phyloP scores from a whole-genome alignment of 371 early-diverging fungal genomes.

The Mortierella sp. region DNA sequence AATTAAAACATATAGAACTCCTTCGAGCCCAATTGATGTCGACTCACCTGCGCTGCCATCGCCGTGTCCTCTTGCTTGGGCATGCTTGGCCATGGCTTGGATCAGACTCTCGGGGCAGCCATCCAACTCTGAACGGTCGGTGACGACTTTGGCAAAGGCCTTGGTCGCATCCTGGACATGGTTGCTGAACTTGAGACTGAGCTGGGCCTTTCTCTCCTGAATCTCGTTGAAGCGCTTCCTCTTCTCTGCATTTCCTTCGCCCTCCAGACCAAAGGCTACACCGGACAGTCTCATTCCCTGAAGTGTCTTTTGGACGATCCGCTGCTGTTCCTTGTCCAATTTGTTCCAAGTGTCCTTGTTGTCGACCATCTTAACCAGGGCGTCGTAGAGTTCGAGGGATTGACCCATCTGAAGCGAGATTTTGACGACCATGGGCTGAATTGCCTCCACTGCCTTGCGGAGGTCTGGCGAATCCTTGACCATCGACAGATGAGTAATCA shows the following conservation, averaged over 20 bases:
- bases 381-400: constrained; percentile 70
- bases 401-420: constrained; percentile 71
- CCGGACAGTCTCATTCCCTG: constrained; percentile 73
- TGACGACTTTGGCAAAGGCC: constrained; percentile 64
- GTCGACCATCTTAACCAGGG: constrained; percentile 61
- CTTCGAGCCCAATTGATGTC: no score
- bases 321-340: constrained; percentile 67
- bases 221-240: constrained; percentile 70
- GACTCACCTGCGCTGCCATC: constrained; percentile 54
- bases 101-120: constrained; percentile 69
- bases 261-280: constrained; percentile 64
- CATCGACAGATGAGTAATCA: constrained; percentile 70
- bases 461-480: constrained; percentile 72
- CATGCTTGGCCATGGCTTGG: constrained; percentile 65
- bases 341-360: constrained; percentile 58
- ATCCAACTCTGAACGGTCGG: constrained; percentile 61
- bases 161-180: constrained; percentile 77
- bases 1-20: neutral
- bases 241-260: constrained; percentile 62
- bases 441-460: constrained; percentile 68
- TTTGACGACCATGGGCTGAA: constrained; percentile 70
- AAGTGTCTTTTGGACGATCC: constrained; percentile 69
- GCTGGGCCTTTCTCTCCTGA: constrained; percentile 67
- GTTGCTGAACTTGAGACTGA: constrained; percentile 70
- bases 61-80: constrained; percentile 59